A percentile compares a stretch with the other conserved stretches of the same genome.
These are phyloP conservation scores for Cystoderma amianthinum DNA, from an alignment of 768 basidiomycete genomes.

Conservation along the genomic window DNA sequence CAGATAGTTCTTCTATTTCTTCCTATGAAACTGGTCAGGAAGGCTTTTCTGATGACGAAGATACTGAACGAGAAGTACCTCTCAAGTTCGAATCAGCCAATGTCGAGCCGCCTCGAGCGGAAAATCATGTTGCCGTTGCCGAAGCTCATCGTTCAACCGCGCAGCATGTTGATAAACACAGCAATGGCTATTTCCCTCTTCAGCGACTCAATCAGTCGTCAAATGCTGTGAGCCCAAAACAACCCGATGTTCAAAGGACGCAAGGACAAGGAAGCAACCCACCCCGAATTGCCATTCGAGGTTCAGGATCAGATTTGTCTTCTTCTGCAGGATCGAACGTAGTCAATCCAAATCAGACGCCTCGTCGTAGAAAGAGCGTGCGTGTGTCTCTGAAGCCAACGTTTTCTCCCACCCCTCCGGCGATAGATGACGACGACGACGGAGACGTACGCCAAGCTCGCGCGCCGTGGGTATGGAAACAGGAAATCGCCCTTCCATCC, in stretches of 20 bases:
- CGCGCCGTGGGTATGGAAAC: slow-evolving; percentile 13
- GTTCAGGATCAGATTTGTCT: slow-evolving; percentile 2
- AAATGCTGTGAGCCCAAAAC: no score
- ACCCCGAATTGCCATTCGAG: no score
- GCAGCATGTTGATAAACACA: no score
- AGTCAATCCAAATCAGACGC: slow-evolving; percentile 2
- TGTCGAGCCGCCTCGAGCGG: no score
- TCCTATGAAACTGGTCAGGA: slow-evolving; percentile 68
- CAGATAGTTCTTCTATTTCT: slow-evolving; percentile 45
- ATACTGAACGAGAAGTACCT: slow-evolving; percentile 3
- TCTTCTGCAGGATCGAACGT: slow-evolving; percentile 2
- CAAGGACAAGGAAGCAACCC: no score
- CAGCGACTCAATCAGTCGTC: no score
- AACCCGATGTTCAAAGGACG: no score
- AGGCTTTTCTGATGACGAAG: slow-evolving; percentile 22
- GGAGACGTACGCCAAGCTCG: slow-evolving; percentile 20
- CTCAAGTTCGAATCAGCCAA: no score
- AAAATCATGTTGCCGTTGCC: no score
- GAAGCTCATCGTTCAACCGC: no score
- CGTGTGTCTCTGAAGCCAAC: slow-evolving; percentile 73
- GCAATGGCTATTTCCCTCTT: no score
- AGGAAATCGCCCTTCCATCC: slow-evolving; percentile 2
- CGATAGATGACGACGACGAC: slow-evolving; percentile 46
- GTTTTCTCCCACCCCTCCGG: slow-evolving; percentile 67
- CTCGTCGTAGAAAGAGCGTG: slow-evolving; percentile 60